phyloP scores from a whole-genome alignment of 345 rosid species.

The Viola odorata region DNA sequence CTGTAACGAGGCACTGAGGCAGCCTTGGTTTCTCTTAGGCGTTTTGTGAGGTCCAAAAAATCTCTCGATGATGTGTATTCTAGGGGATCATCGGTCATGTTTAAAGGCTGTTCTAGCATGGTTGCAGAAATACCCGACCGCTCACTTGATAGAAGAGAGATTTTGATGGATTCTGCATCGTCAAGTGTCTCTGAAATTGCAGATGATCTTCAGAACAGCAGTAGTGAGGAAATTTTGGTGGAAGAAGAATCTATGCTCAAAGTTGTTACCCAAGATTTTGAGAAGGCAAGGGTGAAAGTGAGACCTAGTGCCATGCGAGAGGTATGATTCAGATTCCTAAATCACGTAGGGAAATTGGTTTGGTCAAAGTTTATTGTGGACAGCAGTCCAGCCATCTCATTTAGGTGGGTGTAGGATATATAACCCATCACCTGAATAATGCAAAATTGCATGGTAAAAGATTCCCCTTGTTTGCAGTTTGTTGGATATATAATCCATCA shows the following conservation, averaged over 20 bases:
- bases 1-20: constrained; percentile 89
- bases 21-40: constrained; percentile 71
- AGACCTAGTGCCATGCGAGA: constrained; percentile 99
- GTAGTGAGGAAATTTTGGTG: constrained; percentile 18
- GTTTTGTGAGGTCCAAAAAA: constrained; percentile 32
- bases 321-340: constrained; percentile 40
- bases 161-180: constrained; percentile 38
- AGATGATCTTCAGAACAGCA: constrained; percentile 21
- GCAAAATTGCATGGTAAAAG: too few relatives aligned
- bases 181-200: constrained; percentile 26
- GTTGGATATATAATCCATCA: too few relatives aligned
- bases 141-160: constrained; percentile 18
- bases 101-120: constrained; percentile 17
- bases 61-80: constrained; percentile 17
- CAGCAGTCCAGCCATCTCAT: too few relatives aligned
- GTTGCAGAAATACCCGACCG: constrained; percentile 25
- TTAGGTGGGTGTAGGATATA: too few relatives aligned
- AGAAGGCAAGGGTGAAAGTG: constrained; percentile 77
- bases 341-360: constrained; percentile 1
- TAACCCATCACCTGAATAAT: too few relatives aligned
- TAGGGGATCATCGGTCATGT: constrained; percentile 16
- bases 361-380: background rate
- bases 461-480: too few relatives aligned
- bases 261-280: constrained; percentile 62
- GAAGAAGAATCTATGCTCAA: constrained; percentile 35